Evolutionary conservation across 2,329 filamentous ascomycete genomes (phyloP).

Genomic region (Dactylellina drechsleri): DNA sequence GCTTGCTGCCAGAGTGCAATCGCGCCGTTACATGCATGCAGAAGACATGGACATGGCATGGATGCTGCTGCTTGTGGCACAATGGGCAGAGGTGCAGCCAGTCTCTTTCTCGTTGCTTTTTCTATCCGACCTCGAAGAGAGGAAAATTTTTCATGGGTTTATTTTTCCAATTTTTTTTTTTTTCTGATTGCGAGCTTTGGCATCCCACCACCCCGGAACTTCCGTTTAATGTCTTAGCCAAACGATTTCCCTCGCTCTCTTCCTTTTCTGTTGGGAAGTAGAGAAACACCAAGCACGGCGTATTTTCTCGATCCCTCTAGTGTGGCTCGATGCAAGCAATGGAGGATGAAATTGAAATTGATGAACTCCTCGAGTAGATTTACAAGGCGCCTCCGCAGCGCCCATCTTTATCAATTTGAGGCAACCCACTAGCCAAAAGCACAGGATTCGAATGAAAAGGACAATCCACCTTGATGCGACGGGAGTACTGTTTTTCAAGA

Average conservation of each 20-base stretch:
- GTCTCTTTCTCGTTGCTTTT: conserved; percentile 45
- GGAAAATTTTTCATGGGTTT: conserved; percentile 46
- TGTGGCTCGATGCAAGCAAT: conserved; percentile 43
- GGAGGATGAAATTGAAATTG: conserved; percentile 33
- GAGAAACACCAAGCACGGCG: conserved; percentile 29
- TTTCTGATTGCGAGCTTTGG: conserved; percentile 26
- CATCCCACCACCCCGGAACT: conserved; percentile 39
- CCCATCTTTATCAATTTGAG: conserved; percentile 34
- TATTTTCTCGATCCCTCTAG: conserved; percentile 43
- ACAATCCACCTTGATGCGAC: background rate
- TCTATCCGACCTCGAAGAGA: conserved; percentile 1
- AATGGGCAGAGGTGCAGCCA: conserved; percentile 42
- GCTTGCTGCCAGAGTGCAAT: conserved; percentile 42
- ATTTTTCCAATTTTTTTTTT: background rate
- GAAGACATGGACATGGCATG: conserved; percentile 4
- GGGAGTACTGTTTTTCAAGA: conserved; percentile 3
- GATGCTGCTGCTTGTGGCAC: conserved; percentile 40
- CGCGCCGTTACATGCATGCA: conserved; percentile 55
- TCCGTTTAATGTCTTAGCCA: conserved; percentile 51
- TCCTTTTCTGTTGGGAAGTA: conserved; percentile 49
- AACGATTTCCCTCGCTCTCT: conserved; percentile 18
- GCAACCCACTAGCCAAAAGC: conserved; percentile 27
- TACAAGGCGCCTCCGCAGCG: conserved; percentile 3
- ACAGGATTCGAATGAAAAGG: conserved; percentile 4
- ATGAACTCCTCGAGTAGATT: conserved; percentile 28